A percentile compares a stretch with the other conserved stretches of the same genome.
phyloP scores from a whole-genome alignment of 1,284 basidiomycete species.

The Flammula alnicola region DNA sequence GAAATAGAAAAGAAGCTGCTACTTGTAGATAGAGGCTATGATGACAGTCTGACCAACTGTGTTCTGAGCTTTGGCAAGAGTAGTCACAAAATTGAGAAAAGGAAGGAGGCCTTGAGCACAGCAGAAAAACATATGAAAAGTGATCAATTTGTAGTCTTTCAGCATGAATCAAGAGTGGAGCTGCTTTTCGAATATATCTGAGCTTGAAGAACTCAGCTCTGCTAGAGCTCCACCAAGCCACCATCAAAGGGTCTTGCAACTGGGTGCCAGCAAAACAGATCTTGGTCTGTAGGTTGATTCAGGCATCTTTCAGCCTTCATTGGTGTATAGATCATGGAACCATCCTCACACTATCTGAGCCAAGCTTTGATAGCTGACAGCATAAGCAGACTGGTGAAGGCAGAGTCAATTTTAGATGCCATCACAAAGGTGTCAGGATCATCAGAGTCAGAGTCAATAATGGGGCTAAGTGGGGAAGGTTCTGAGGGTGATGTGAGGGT shows the following conservation, averaged over 20 bases:
- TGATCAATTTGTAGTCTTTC: constrained; percentile 1
- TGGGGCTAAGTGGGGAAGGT: too few species aligned
- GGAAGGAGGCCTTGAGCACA: neutral
- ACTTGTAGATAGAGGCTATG: constrained; percentile 2
- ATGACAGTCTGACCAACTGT: neutral
- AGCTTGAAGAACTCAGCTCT: constrained; percentile 1
- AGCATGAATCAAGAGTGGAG: constrained; percentile 6
- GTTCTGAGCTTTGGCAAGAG: constrained; percentile 3
- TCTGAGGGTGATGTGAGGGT: too few species aligned
- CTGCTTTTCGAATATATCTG: constrained; percentile 1
- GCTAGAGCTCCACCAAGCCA: too few species aligned
- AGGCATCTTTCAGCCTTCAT: constrained; percentile 1
- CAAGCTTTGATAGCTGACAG: constrained; percentile 4
- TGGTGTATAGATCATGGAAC: constrained; percentile 3
- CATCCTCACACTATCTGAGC: constrained; percentile 10
- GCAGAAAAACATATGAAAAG: constrained; percentile 1
- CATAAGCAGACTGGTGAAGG: constrained; percentile 3
- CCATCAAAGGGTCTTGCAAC: too few species aligned
- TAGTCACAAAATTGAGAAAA: neutral
- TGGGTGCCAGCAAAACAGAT: too few species aligned
- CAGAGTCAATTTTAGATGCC: constrained; percentile 3
- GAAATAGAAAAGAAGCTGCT: constrained; percentile 7
- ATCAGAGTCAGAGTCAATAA: neutral
- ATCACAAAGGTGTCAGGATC: neutral
- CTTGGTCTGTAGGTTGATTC: neutral